Conservation (phyloP, 2,329 filamentous ascomycete genomes). For the Pyrenophora seminiperda region DNA sequence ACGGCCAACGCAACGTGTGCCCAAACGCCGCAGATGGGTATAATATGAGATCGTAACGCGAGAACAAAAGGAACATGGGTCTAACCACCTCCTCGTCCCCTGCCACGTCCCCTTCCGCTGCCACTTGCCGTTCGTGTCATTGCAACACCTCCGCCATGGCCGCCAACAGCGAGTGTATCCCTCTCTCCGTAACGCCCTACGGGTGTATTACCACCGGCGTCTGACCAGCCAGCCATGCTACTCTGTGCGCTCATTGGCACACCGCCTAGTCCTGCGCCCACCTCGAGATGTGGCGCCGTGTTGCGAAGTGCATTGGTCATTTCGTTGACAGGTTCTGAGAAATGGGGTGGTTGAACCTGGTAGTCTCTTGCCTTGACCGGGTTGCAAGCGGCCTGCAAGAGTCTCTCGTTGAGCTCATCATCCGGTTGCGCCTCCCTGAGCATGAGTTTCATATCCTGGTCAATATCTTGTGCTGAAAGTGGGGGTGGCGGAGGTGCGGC, state of each 20-base stretch:
- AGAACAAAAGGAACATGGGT: background rate
- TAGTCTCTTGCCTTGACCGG: slow-evolving; percentile 43
- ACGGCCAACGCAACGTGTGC: background rate
- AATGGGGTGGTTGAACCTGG: slow-evolving; percentile 43
- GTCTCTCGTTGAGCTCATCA: slow-evolving; percentile 47
- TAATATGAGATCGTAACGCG: slow-evolving; percentile 12
- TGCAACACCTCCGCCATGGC: slow-evolving; percentile 36
- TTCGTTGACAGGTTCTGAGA: slow-evolving; percentile 38
- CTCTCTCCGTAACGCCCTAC: slow-evolving; percentile 43
- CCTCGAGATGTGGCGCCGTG: slow-evolving; percentile 42
- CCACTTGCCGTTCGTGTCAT: slow-evolving; percentile 49
- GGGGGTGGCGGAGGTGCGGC: slow-evolving; percentile 54
- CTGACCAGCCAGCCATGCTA: slow-evolving; percentile 44
- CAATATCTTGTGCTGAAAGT: slow-evolving; percentile 51
- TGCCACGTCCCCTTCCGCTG: slow-evolving; percentile 41
- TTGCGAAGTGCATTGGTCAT: slow-evolving; percentile 40
- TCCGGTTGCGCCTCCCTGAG: slow-evolving; percentile 44
- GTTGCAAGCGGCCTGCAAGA: slow-evolving; percentile 44
- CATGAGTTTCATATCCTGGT: slow-evolving; percentile 58
- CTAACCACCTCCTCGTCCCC: slow-evolving; percentile 25
- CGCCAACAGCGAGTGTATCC: slow-evolving; percentile 17
- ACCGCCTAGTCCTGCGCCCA: slow-evolving; percentile 37
- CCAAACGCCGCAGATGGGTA: slow-evolving; percentile 21
- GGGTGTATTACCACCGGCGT: slow-evolving; percentile 44
- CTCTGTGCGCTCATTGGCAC: slow-evolving; percentile 51